Conservation (phyloP, 306 rosid species). For the Quercus bicolor region DNA sequence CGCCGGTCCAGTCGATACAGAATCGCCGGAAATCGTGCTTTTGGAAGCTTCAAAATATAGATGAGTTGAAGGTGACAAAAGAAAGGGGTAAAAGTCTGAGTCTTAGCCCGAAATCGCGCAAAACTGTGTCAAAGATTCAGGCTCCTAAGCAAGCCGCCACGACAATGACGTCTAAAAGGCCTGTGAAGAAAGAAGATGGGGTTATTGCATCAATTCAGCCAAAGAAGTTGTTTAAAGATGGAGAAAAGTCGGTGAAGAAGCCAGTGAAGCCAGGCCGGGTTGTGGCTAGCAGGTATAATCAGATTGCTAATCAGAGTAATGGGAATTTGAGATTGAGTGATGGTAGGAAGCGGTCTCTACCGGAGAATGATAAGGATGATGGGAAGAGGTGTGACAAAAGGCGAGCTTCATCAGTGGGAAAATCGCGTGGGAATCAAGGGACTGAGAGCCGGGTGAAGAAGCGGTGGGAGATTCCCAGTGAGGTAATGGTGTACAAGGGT, state of each 20-base stretch:
- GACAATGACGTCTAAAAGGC: slow-evolving; percentile 39
- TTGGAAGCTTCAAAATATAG: slow-evolving; percentile 60
- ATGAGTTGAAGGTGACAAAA: slow-evolving; percentile 38
- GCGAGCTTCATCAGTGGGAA: slow-evolving; percentile 36
- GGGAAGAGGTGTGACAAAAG: slow-evolving; percentile 42
- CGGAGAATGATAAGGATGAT: slow-evolving; percentile 56
- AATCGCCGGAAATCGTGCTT: slow-evolving; percentile 82
- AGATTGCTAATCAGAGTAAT: slow-evolving; percentile 14
- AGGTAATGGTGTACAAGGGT: slow-evolving; percentile 27
- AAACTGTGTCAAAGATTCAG: slow-evolving; percentile 37
- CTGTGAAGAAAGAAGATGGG: slow-evolving; percentile 50
- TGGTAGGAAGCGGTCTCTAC: slow-evolving; percentile 64
- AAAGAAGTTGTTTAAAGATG: slow-evolving; percentile 71
- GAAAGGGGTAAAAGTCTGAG: slow-evolving; percentile 52
- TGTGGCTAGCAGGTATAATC: slow-evolving; percentile 75
- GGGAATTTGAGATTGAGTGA: slow-evolving; percentile 33
- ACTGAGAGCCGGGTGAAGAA: slow-evolving; percentile 51
- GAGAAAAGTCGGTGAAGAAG: slow-evolving; percentile 53
- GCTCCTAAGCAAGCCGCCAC: slow-evolving; percentile 42
- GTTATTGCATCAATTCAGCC: slow-evolving; percentile 50
- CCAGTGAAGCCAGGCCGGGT: slow-evolving; percentile 61
- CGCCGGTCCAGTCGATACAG: slow-evolving; percentile 48
- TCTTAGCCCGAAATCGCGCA: slow-evolving; percentile 49
- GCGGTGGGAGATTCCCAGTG: slow-evolving; percentile 58
- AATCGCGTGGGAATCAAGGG: slow-evolving; percentile 32